Evolutionary conservation across 2,329 filamentous ascomycete species (phyloP), one percentile per base, ranked within the genome.

Genomic region (Aspergillus persii): DNA sequence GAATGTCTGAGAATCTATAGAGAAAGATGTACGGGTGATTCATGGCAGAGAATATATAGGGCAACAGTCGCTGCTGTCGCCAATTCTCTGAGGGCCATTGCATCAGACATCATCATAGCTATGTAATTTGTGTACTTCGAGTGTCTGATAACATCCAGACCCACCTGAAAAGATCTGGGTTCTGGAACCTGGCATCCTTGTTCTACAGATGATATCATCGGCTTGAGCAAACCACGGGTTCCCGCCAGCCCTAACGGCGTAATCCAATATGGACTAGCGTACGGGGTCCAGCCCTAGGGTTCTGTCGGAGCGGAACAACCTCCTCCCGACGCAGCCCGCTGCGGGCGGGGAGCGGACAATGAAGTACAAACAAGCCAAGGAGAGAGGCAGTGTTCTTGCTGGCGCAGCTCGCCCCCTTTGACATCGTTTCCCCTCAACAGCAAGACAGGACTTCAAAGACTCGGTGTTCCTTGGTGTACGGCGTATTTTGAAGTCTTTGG

Each of bases 21-120:
- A 26, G 3, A 9, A 11, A 11, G 9, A 23, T 23, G 1, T 23
- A 23, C 18, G 18, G 18, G 41, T 23, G 11, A 7, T 50, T 50
- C 15, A 26, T 9, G 11, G 31, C 29, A 49, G 27, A 31, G n/a
- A 50, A 1, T 50, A 55, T 26, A 31, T 31, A 48, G 23, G 12
- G 12, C 31, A 54, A 31, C 18, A 27, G 39, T 30, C 49, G 12
- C 18, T 23, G 18, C 18, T 44, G 53, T 50, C 51, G 52, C 41
- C 47, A 47, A 41, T 41, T 26, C 26, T 53, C 46, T 23, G 18
- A 23, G 44, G 29, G 26, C n/a, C 11, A 61, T 72, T 70, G 66
- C 70, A 69, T 74, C 71, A 72, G 71, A 58, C 44, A 66, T 67
- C 71, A 74, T 75, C 73, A 75, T 74, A 59, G 47, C n/a, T 54